Conservation (phyloP, 1,139 yeast genomes). For the Barnettozyma hawaiiensis region DNA sequence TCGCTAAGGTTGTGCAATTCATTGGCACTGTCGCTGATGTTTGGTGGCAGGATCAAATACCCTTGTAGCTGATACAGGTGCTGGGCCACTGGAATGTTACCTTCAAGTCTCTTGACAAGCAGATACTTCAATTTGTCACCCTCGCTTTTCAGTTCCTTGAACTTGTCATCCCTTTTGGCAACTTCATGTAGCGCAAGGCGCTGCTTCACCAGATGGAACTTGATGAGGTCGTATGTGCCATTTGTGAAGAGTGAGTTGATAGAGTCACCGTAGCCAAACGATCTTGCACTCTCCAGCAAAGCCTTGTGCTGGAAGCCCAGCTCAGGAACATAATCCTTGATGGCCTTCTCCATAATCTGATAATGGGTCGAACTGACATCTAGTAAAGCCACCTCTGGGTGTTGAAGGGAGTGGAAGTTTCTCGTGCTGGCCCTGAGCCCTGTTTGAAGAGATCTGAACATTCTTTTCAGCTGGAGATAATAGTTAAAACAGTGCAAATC, state of each 20-base stretch:
- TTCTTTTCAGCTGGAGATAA: not conserved
- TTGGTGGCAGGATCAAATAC: slow-evolving; percentile 31
- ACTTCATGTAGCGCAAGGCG: slow-evolving; percentile 39
- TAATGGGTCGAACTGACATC: slow-evolving; percentile 31
- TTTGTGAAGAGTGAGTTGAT: slow-evolving; percentile 55
- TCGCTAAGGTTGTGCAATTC: slow-evolving; percentile 76
- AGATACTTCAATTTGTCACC: slow-evolving; percentile 39
- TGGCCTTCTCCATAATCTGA: slow-evolving; percentile 41
- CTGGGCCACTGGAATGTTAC: slow-evolving; percentile 50
- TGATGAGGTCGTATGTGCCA: slow-evolving; percentile 55
- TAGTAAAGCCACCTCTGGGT: slow-evolving; percentile 14
- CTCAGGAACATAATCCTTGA: slow-evolving; percentile 52
- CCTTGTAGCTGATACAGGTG: slow-evolving; percentile 35
- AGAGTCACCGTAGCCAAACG: slow-evolving; percentile 61
- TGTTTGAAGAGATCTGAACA: not conserved
- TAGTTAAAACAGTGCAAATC: too few relatives aligned
- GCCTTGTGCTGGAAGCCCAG: slow-evolving; percentile 65
- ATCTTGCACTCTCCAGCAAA: slow-evolving; percentile 54
- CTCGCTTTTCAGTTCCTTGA: slow-evolving; percentile 27
- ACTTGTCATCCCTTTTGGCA: slow-evolving; percentile 28
- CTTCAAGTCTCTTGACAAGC: slow-evolving; percentile 54
- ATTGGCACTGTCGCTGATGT: slow-evolving; percentile 33
- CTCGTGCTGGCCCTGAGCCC: not conserved
- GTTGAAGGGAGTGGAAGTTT: slow-evolving; percentile 7
- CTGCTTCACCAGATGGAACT: slow-evolving; percentile 56